A percentile compares a stretch with the other conserved stretches of the same genome.
These are phyloP conservation scores for Phytopythium mirpurense DNA, from an alignment of 352 stramenopile genomes.

Conservation along the genomic window DNA sequence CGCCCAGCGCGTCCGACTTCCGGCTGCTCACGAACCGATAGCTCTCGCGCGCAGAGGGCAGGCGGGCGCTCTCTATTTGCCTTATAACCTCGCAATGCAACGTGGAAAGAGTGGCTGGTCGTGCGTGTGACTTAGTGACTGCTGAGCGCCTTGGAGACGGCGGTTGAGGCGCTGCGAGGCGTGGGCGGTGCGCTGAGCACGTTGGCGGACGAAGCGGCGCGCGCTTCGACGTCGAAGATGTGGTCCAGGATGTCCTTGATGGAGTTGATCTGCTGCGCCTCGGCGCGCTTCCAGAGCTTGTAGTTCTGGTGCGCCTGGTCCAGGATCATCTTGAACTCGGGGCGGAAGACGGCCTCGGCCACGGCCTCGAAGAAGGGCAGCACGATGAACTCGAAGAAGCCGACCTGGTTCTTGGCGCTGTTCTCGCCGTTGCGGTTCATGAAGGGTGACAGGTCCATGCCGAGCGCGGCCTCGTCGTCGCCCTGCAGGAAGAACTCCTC, in stretches of 20 bases:
- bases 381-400: constrained; percentile 86
- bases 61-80: too few relatives aligned
- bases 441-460: constrained; percentile 88
- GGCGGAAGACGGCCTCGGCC: constrained; percentile 64
- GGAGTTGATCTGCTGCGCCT: constrained; percentile 77
- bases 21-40: constrained; percentile 5
- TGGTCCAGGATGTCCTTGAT: constrained; percentile 82
- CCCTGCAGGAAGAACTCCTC: constrained; percentile 95
- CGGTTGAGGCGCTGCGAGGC: neutral
- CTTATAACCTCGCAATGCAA: neutral
- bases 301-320: constrained; percentile 81
- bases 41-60: too few relatives aligned
- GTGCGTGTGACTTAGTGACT: neutral
- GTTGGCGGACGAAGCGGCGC: neutral
- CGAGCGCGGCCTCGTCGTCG: constrained; percentile 88
- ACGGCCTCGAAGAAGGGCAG: constrained; percentile 79
- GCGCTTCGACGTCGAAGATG: constrained; percentile 48
- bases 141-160: neutral
- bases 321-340: constrained; percentile 76
- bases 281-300: constrained; percentile 78
- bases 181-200: neutral
- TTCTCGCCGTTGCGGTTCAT: constrained; percentile 90
- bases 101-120: neutral
- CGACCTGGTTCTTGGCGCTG: constrained; percentile 78
- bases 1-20: neutral